Evolutionary conservation across 176 grass and related monocot species (phyloP), one percentile per base, ranked within the genome.

Genomic region (Avena sativa): DNA sequence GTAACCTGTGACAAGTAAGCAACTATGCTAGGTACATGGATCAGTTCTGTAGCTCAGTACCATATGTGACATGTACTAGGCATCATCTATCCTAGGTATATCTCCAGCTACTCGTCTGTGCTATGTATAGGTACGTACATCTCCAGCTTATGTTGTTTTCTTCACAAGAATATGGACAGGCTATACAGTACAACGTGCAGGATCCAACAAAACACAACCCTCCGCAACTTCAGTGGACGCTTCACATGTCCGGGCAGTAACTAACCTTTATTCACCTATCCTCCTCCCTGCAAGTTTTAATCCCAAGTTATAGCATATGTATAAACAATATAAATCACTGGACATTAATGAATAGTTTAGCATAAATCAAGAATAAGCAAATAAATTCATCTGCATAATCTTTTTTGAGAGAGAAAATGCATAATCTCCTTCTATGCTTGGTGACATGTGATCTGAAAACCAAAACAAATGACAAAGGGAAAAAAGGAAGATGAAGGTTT

Each of bases 31-130:
- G 25, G 12, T 28, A 14, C 25, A 28, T 65, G 62, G 25, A 30
- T 15, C 25, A 65, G 26, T 65, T 63, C 6, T 4, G 62, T 30
- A 65, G 62, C 62, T 65, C 25, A 65, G 62, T 28, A 10, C 23
- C 60, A 63, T 28, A 65, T 65, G 25, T 65, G 62, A 65, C 62
- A 65, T 65, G 62, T 43, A 28, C 28, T 63, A 65, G 62, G 62
- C 62, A 65, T 15, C 12, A 65, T 30, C 62, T 30, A 65, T 30
- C 9, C 62, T 65, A 30, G 4, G 62, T 30, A 65, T 30, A 65
- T 65, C 62, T 26, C 62, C 62, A 28, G 62, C 62, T 65, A 65
- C 62, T 26, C 62, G 12, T 65, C 3, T 14, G 62, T 43, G 62
- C 25, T 65, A 30, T 65, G 25, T 65, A 30, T 30, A 12, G 12